A percentile compares a stretch with the other conserved stretches of the same genome.
phyloP scores from a whole-genome alignment of 1,139 yeast genomes.

The Suhomyces yuchorum region DNA sequence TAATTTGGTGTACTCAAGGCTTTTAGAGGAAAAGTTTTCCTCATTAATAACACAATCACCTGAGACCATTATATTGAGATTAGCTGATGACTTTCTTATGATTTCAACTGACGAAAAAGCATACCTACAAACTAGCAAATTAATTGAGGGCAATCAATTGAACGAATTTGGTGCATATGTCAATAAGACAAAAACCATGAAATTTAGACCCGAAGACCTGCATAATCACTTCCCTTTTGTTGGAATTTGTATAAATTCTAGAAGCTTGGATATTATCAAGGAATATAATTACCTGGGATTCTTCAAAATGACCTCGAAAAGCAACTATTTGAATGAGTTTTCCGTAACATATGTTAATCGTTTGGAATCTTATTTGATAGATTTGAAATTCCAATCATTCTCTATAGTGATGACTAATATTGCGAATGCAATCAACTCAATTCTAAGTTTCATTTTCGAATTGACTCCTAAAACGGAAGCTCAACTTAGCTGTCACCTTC shows the following conservation, averaged over 20 bases:
- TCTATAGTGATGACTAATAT: constrained; percentile 16
- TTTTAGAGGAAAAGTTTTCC: constrained; percentile 51
- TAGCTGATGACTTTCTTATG: constrained; percentile 86
- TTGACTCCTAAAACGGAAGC: neutral
- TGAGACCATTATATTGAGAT: constrained; percentile 50
- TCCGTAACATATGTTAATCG: constrained; percentile 16
- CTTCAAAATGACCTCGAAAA: constrained; percentile 17
- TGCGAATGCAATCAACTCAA: constrained; percentile 8
- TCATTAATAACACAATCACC: constrained; percentile 29
- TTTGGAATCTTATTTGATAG: constrained; percentile 18
- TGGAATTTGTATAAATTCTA: constrained; percentile 34
- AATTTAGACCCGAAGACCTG: constrained; percentile 14
- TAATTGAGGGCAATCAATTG: constrained; percentile 38
- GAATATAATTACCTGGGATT: neutral
- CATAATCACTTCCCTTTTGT: constrained; percentile 28
- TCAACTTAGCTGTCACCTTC: neutral
- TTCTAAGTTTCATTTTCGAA: constrained; percentile 5
- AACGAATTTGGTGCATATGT: constrained; percentile 59
- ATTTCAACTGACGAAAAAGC: constrained; percentile 46
- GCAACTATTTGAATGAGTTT: constrained; percentile 18
- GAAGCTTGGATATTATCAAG: constrained; percentile 17
- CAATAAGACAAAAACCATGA: constrained; percentile 56
- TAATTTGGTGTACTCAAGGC: constrained; percentile 67
- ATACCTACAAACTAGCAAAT: constrained; percentile 22
- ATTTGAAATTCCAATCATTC: constrained; percentile 13